Conservation (phyloP, 768 basidiomycete species). For the Pulveroboletus sp. region DNA sequence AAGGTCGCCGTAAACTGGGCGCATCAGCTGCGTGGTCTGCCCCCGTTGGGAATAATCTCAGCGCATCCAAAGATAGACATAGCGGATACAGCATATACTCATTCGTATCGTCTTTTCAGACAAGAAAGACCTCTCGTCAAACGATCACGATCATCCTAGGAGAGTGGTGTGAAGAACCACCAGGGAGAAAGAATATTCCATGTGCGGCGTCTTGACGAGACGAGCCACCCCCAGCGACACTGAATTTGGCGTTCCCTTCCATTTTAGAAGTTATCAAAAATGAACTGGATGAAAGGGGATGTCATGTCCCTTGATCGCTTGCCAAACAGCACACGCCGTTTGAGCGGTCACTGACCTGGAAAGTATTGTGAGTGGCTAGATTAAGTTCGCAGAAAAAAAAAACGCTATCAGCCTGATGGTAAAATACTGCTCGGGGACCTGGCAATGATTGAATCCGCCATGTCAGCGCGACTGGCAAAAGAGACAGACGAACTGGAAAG, state of each 20-base stretch:
- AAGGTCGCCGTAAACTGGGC: conserved; percentile 29
- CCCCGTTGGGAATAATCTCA: conserved; percentile 12
- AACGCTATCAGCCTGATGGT: not conserved
- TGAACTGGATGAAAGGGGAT: conserved; percentile 28
- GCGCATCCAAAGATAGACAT: conserved; percentile 19
- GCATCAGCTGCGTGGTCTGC: conserved; percentile 33
- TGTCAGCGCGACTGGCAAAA: not conserved
- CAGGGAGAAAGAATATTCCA: conserved; percentile 18
- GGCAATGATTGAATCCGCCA: conserved; percentile 4
- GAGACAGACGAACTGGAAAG: not conserved
- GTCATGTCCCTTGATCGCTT: conserved; percentile 32
- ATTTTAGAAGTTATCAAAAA: conserved; percentile 30
- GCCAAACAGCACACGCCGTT: conserved; percentile 24
- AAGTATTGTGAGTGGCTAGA: conserved; percentile 8
- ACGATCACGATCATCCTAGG: conserved; percentile 11
- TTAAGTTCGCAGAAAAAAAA: conserved; percentile 5
- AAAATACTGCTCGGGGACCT: conserved; percentile 3
- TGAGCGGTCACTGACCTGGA: conserved; percentile 16
- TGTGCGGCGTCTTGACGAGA: conserved; percentile 10
- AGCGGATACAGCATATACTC: conserved; percentile 8
- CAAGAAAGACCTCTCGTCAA: not conserved
- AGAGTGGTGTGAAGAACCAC: conserved; percentile 12
- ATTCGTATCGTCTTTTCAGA: not conserved
- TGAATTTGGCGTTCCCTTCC: conserved; percentile 25
- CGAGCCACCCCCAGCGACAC: conserved; percentile 12